Base-by-base conservation (phyloP, 148 eudicot genomes). In the Beta vulgaris region DNA sequence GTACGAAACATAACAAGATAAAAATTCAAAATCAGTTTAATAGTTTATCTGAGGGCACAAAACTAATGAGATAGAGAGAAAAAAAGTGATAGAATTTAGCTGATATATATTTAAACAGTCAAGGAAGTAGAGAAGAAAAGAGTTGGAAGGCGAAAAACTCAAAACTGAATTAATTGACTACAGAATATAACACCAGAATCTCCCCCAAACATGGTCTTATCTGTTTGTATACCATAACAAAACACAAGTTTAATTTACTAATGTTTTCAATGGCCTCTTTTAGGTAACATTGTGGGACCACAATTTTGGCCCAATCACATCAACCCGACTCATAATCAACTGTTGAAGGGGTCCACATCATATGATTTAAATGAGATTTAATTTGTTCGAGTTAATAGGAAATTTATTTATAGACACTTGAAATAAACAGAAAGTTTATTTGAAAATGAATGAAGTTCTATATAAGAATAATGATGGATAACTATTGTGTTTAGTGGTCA, bases 181-280 rank as follows among this genome's bases (percentile, higher is more conserved):
- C 3, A 48, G 8, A 31, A 2, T 18, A 11, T 53, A 40, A 61
- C 60, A 54, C 63, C 36, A 26, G 64, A 71, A 1, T 51, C 36
- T 39, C 13, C 66, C 53, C 49, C 66, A 72, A 42, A 76, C 57
- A 54, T 40, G 37, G 62, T 65, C 73, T 76, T 76, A 76, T 76
- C 78, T 67, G 36, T 35, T 36, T n/a, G 23, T 55, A 23, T 59
- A 46, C 37, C 25, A 44, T 31, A 28, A 40, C 71, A 26, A 8
- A 57, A 58, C 34, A 25, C 34, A 15, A 68, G 55, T 25, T 68
- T 68, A 70, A 70, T 49, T 70, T 32, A 51, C n/a, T n/a, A 34
- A 58, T 58, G 62, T 28, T 28, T 58, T 25, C 21, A n/a, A 11
- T 15, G 62, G 34, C 32, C 7, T 32, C 62, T 58, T 58, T 58